Evolutionary conservation across 116 monocot genomes (phyloP), one percentile per base, ranked within the genome.

Genomic region (Cymodocea nodosa): DNA sequence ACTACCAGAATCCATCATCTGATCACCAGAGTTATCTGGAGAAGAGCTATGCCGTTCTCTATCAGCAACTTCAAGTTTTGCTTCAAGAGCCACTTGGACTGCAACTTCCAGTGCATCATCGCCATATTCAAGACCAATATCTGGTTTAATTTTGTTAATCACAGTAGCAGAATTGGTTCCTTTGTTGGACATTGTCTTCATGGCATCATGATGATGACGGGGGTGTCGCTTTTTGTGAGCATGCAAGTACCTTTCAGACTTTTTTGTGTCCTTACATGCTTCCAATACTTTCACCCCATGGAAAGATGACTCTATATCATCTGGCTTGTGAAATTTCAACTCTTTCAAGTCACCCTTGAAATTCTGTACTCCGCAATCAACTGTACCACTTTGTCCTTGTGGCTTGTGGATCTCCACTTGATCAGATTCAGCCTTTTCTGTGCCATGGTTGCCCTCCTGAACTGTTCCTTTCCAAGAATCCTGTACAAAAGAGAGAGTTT

Each of bases 41-140:
- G 87, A 87, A 79, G 89, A 87, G 71, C 81, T 82, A 52, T 67
- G 17, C 53, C 75, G 72, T 63, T 88, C 97, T 74, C 87, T 83
- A 61, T 97, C 85, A 17, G 78, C 91, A 52, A 88, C 85, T 72
- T 88, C 88, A 23, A 74, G 74, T 54, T 83, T 85, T 23, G 88
- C 88, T 78, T 88, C 78, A 23, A 85, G 82, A 34, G 87, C 87
- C 59, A 95, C 90, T 66, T 87, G 83, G 37, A 87, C 60, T 20
- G 90, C 90, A 70, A 95, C 73, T 50, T 87, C 87, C 50, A 90
- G 60, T 30, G 85, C 80, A 78, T 91, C 91, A 54, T 91, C 88
- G 54, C 73, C 86, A 56, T 73, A 79, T 51, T 83, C 87, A 63
- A 79, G 53, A 34, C 52, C 76, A 9, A 66, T 52, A 51, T 70